Conservation (phyloP, 495 filamentous ascomycete species). For the Collariella sp. region DNA sequence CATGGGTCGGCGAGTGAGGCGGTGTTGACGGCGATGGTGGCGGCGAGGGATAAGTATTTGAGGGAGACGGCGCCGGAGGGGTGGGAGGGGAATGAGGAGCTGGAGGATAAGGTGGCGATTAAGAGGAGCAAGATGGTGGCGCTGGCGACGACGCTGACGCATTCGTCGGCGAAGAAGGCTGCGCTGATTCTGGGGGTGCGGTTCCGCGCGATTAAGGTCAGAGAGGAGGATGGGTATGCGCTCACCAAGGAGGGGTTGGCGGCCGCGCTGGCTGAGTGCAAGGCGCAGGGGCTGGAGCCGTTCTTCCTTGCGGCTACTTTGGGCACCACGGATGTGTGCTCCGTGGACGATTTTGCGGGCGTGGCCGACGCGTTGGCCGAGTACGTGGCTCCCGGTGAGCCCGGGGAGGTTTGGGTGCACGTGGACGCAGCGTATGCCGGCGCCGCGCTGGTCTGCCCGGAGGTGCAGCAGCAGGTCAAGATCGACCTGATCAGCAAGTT, state of each 20-base stretch:
- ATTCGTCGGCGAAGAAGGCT: slow-evolving; percentile 79
- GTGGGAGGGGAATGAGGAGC: slow-evolving; percentile 48
- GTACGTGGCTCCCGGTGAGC: slow-evolving; percentile 33
- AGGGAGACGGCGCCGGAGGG: slow-evolving; percentile 45
- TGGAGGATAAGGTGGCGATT: slow-evolving; percentile 56
- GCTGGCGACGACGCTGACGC: slow-evolving; percentile 68
- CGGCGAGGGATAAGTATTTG: slow-evolving; percentile 76
- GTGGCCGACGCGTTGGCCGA: slow-evolving; percentile 58
- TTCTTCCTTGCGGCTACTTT: slow-evolving; percentile 82
- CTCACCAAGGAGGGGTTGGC: slow-evolving; percentile 60
- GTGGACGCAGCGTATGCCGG: slow-evolving; percentile 97
- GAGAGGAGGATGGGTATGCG: slow-evolving; percentile 53
- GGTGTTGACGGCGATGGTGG: slow-evolving; percentile 77
- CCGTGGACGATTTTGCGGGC: slow-evolving; percentile 68
- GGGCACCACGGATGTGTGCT: slow-evolving; percentile 83
- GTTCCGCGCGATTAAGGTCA: slow-evolving; percentile 57
- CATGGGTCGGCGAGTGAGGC: slow-evolving; percentile 91
- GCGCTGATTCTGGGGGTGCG: slow-evolving; percentile 78
- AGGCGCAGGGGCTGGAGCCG: slow-evolving; percentile 60
- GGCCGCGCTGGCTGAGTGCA: slow-evolving; percentile 50
- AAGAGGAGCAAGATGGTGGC: slow-evolving; percentile 68
- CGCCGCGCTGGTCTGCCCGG: slow-evolving; percentile 68
- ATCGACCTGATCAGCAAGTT: slow-evolving; percentile 55
- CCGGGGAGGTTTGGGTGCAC: slow-evolving; percentile 65
- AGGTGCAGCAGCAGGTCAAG: slow-evolving; percentile 49